Percentiles rank a stretch among this genome's conserved stretches.
Conservation (phyloP, 2,329 filamentous ascomycete species). For the Alternaria novae-zelandiae region DNA sequence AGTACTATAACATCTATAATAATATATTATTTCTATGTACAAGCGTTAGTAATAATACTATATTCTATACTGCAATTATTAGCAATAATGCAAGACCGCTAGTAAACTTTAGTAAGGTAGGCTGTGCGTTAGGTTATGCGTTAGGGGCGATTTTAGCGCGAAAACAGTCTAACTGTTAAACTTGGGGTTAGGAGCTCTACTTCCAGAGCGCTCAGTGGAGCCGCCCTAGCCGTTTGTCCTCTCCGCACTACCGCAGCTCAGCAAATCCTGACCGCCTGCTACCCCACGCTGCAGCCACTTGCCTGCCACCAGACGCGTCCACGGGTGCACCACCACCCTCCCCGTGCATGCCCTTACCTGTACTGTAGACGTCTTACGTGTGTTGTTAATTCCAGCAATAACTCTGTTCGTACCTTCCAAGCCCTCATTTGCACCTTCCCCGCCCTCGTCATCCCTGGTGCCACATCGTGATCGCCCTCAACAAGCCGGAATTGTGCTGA, state of each 20-base stretch:
- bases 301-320: not conserved
- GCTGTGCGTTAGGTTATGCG: too few relatives aligned
- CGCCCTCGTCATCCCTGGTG: not conserved
- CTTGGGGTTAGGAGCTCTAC: not conserved
- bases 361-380: not conserved
- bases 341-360: not conserved
- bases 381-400: not conserved
- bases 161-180: too few relatives aligned
- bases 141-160: too few relatives aligned
- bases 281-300: constrained; percentile 7
- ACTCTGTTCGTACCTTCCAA: not conserved
- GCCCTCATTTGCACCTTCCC: not conserved
- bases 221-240: constrained; percentile 1
- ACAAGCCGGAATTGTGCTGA: constrained; percentile 27
- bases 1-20: too few relatives aligned
- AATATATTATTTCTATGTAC: too few relatives aligned
- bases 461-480: constrained; percentile 15
- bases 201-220: constrained; percentile 22
- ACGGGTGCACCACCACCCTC: not conserved
- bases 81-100: too few relatives aligned
- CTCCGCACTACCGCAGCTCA: constrained; percentile 12
- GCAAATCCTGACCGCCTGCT: constrained; percentile 13
- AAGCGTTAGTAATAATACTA: too few relatives aligned
- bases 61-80: too few relatives aligned
- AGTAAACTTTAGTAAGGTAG: too few relatives aligned